Percentiles rank a stretch among this genome's conserved stretches.
Conservation (phyloP, 2,329 filamentous ascomycete species). For the Didymella glomerata region DNA sequence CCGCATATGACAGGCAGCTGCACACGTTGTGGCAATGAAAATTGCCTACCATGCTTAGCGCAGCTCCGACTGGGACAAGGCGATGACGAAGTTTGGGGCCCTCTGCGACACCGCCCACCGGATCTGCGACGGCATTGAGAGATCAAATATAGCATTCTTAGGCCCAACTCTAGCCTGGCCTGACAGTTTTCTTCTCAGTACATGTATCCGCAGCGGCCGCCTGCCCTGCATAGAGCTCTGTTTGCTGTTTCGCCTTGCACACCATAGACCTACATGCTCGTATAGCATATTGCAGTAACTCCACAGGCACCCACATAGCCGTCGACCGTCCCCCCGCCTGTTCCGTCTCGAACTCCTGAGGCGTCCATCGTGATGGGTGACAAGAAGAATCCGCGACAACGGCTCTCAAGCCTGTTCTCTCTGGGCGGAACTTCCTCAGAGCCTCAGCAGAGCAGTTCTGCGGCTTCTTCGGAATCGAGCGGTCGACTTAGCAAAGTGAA, state of each 20-base stretch:
- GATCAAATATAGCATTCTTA: slow-evolving; percentile 38
- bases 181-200: slow-evolving; percentile 21
- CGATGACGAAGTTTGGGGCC: slow-evolving; percentile 25
- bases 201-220: slow-evolving; percentile 22
- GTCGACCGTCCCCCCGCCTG: slow-evolving; percentile 3
- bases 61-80: slow-evolving; percentile 14
- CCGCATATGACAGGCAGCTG: slow-evolving; percentile 12
- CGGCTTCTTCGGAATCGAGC: slow-evolving; percentile 41
- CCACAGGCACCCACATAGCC: slow-evolving; percentile 9
- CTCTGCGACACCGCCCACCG: slow-evolving; percentile 29
- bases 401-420: slow-evolving; percentile 49
- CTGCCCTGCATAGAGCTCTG: slow-evolving; percentile 32
- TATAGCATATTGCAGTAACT: slow-evolving; percentile 12
- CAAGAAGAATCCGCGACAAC: slow-evolving; percentile 45
- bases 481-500: slow-evolving; percentile 43
- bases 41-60: slow-evolving; percentile 17
- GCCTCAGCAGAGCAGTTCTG: slow-evolving; percentile 27
- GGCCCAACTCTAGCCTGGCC: slow-evolving; percentile 28
- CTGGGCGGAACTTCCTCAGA: slow-evolving; percentile 31
- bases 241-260: slow-evolving; percentile 30
- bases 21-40: slow-evolving; percentile 32
- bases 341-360: background rate
- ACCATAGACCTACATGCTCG: slow-evolving; percentile 25
- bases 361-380: slow-evolving; percentile 32
- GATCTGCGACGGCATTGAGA: slow-evolving; percentile 35